Conservation (phyloP, 768 basidiomycete species). For the Pleurotus ostreatus region DNA sequence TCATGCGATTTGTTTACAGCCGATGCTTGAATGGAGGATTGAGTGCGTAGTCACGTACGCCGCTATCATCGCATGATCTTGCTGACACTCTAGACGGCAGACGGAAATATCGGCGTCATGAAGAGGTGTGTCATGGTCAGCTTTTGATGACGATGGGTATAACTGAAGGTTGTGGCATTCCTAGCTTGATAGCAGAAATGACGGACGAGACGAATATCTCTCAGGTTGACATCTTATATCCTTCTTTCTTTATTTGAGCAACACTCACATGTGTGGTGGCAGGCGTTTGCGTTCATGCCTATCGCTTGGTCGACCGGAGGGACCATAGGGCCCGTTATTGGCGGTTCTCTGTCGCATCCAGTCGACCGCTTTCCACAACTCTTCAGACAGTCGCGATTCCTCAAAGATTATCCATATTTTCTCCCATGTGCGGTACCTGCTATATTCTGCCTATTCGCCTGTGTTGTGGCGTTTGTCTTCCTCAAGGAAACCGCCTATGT, state of each 20-base stretch:
- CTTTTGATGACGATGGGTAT: too few relatives aligned
- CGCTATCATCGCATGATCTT: not conserved
- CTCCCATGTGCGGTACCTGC: conserved; percentile 52
- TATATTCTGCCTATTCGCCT: conserved; percentile 41
- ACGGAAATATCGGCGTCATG: conserved; percentile 38
- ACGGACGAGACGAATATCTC: conserved; percentile 55
- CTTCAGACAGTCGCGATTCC: conserved; percentile 38
- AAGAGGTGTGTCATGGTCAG: conserved; percentile 26
- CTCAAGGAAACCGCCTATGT: conserved; percentile 32
- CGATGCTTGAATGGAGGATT: conserved; percentile 54
- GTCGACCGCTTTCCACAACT: conserved; percentile 42
- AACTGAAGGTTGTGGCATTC: conserved; percentile 12
- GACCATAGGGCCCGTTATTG: conserved; percentile 40
- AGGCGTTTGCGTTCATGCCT: conserved; percentile 41
- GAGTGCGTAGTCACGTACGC: conserved; percentile 24
- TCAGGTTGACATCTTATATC: not conserved
- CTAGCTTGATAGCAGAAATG: conserved; percentile 48
- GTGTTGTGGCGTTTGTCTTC: conserved; percentile 35
- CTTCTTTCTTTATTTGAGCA: not conserved
- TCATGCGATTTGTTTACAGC: conserved; percentile 10
- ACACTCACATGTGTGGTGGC: not conserved
- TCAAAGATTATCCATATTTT: conserved; percentile 53
- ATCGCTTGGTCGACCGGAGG: conserved; percentile 16
- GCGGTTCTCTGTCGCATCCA: conserved; percentile 48
- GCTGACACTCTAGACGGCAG: not conserved